Evolutionary conservation across 2,329 filamentous ascomycete species (phyloP).

Genomic region (Phialophora verrucosa): DNA sequence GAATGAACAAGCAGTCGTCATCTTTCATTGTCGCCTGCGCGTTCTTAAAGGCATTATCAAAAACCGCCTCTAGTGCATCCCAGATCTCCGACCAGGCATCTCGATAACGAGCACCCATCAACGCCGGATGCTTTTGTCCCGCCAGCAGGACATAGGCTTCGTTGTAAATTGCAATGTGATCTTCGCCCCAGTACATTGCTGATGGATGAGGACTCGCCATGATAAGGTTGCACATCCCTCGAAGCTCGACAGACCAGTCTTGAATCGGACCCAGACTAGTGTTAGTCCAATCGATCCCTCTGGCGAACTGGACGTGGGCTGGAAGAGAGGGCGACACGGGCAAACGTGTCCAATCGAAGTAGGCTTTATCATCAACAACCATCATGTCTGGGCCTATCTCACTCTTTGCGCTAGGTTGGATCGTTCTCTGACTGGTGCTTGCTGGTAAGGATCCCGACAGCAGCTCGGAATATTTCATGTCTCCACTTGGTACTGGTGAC

Average conservation of each 20-base stretch:
- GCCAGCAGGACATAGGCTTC: constrained; percentile 73
- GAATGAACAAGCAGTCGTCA: constrained; percentile 76
- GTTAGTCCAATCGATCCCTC: constrained; percentile 72
- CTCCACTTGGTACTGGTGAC: constrained; percentile 21
- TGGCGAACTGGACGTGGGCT: constrained; percentile 73
- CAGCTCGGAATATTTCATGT: constrained; percentile 25
- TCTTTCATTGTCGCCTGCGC: constrained; percentile 85
- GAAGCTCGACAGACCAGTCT: constrained; percentile 71
- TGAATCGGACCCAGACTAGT: constrained; percentile 79
- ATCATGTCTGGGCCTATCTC: constrained; percentile 36
- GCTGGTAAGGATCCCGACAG: constrained; percentile 23
- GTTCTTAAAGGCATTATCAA: constrained; percentile 68
- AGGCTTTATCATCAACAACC: constrained; percentile 54
- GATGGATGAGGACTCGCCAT: constrained; percentile 79
- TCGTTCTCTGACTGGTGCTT: constrained; percentile 6
- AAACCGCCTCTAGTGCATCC: constrained; percentile 71
- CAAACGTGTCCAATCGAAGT: constrained; percentile 82
- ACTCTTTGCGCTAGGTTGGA: background rate
- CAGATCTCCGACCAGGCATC: constrained; percentile 77
- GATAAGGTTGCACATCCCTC: constrained; percentile 79
- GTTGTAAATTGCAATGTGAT: constrained; percentile 73
- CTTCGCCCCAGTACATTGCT: constrained; percentile 79
- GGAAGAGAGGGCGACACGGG: constrained; percentile 68
- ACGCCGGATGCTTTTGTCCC: constrained; percentile 73
- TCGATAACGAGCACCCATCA: constrained; percentile 76